Conservation (phyloP, 2,329 filamentous ascomycete genomes). For the Pseudogymnoascus sp. region DNA sequence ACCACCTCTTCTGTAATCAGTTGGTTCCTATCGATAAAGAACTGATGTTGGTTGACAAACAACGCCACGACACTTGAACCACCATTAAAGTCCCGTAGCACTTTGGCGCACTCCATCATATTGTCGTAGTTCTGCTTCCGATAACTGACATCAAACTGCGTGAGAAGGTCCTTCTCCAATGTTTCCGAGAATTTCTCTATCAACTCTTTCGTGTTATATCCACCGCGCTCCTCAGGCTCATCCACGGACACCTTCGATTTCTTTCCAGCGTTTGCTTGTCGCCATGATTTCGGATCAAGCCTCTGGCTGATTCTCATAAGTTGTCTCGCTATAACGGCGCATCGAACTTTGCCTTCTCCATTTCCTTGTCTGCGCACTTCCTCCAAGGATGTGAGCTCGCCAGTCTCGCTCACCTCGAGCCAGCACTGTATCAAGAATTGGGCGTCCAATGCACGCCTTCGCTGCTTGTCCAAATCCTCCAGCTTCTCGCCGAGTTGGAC, state of each 20-base stretch:
- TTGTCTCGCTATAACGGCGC: conserved; percentile 87
- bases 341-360: conserved; percentile 86
- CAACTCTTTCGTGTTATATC: conserved; percentile 67
- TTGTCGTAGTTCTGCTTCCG: conserved; percentile 90
- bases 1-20: conserved; percentile 64
- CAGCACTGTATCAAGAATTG: conserved; percentile 95
- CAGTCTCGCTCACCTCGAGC: conserved; percentile 87
- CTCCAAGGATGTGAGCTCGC: conserved; percentile 77
- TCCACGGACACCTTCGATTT: conserved; percentile 36
- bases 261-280: conserved; percentile 46
- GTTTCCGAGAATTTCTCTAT: conserved; percentile 96
- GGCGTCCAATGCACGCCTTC: conserved; percentile 81
- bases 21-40: conserved; percentile 95
- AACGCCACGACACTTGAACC: conserved; percentile 89
- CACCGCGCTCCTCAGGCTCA: conserved; percentile 18
- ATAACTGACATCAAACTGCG: conserved; percentile 97
- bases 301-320: conserved; percentile 89
- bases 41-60: conserved; percentile 98
- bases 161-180: conserved; percentile 86
- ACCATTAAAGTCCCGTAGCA: conserved; percentile 91
- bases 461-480: conserved; percentile 88
- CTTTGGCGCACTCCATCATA: conserved; percentile 94
- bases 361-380: conserved; percentile 78
- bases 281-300: conserved; percentile 70
- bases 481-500: conserved; percentile 90